Evolutionary conservation across 2,329 filamentous ascomycete genomes (phyloP).

Genomic region (Xylaria sp.): DNA sequence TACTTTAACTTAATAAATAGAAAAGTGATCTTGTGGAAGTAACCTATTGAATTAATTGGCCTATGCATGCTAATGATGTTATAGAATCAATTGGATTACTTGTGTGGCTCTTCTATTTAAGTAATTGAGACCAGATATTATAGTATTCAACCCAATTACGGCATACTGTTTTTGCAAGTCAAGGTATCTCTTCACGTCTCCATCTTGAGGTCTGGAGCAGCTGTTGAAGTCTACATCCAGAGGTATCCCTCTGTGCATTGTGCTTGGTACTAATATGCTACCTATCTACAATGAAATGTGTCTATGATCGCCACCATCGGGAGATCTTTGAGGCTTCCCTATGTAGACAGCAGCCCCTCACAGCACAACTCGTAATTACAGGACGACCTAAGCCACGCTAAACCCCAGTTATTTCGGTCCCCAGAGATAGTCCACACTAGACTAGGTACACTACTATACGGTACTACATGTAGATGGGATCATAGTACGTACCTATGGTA

Average conservation of each 20-base stretch:
- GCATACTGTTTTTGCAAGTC: no score
- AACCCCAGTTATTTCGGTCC: constrained; percentile 30
- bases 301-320: not conserved
- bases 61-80: not conserved
- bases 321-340: not conserved
- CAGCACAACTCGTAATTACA: constrained; percentile 25
- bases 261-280: no score
- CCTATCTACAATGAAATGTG: not conserved
- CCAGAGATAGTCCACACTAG: constrained; percentile 27
- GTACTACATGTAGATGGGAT: no score
- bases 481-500: no score
- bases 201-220: not conserved
- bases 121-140: not conserved
- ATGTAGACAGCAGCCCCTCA: constrained; percentile 13
- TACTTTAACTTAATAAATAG: not conserved
- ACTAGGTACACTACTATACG: not conserved
- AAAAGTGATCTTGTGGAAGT: not conserved
- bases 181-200: not conserved
- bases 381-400: constrained; percentile 25
- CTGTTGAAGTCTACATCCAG: not conserved
- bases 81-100: not conserved
- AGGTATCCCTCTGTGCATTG: not conserved
- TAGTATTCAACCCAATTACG: no score
- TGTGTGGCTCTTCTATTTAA: not conserved
- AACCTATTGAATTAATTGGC: not conserved